phyloP scores from a whole-genome alignment of 2,329 filamentous ascomycete species.

The Pyricularia sp. region DNA sequence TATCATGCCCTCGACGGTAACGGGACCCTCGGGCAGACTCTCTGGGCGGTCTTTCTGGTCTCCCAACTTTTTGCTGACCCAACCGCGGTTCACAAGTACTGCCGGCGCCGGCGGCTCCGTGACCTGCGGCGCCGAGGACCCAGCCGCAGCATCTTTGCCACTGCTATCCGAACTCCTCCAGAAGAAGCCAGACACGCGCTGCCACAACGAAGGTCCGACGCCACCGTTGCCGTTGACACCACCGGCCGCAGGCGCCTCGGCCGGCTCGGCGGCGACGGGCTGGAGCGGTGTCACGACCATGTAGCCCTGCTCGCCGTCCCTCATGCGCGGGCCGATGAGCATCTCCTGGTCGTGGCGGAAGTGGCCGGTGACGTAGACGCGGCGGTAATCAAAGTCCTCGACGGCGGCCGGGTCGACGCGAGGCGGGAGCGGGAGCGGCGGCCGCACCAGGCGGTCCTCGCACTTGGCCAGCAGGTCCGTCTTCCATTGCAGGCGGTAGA shows the following conservation, averaged over 20 bases:
- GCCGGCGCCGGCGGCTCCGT: conserved; percentile 36
- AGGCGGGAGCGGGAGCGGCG: conserved; percentile 78
- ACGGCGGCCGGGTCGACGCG: conserved; percentile 73
- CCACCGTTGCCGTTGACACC: conserved; percentile 10
- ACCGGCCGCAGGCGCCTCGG: neutral
- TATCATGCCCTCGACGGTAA: conserved; percentile 75
- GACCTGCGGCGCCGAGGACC: conserved; percentile 7
- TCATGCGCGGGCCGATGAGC: conserved; percentile 83
- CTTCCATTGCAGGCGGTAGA: conserved; percentile 89
- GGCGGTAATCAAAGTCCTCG: conserved; percentile 83
- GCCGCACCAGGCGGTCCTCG: conserved; percentile 81
- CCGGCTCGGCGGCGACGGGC: conserved; percentile 9
- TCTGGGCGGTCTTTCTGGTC: conserved; percentile 53
- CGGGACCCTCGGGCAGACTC: conserved; percentile 58
- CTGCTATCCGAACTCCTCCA: neutral
- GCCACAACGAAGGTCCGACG: neutral
- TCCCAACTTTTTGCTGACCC: conserved; percentile 72
- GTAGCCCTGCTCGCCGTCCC: conserved; percentile 83
- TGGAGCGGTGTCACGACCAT: conserved; percentile 89
- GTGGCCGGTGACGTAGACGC: conserved; percentile 64
- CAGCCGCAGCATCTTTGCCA: conserved; percentile 12
- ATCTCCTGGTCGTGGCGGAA: conserved; percentile 90
- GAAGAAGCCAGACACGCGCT: neutral
- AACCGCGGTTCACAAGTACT: conserved; percentile 81
- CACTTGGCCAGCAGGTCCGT: conserved; percentile 82